These are phyloP conservation scores for Coemansia sp. DNA, from an alignment of 192 early-diverging fungal species.

Conservation along the genomic window DNA sequence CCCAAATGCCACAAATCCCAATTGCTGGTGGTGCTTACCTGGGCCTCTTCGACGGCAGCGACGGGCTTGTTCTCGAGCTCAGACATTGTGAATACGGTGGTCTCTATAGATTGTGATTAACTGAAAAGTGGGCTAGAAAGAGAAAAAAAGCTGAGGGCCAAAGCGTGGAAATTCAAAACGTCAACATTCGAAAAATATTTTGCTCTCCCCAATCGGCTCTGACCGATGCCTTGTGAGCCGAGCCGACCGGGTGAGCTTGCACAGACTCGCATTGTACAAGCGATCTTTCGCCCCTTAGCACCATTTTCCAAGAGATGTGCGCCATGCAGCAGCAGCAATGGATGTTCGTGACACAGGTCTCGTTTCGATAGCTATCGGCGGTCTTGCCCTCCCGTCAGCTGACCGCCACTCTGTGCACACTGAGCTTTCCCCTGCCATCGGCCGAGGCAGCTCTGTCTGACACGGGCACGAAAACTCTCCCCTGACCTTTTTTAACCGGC, in stretches of 20 bases:
- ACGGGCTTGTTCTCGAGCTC: conserved; percentile 47
- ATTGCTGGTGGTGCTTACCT: conserved; percentile 32
- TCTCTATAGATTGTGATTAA: neutral
- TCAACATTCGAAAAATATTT: neutral
- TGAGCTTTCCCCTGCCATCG: neutral
- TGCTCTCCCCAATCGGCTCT: neutral
- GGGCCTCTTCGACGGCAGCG: conserved; percentile 26
- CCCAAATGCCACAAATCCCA: neutral
- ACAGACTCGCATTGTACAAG: neutral
- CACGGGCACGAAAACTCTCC: neutral
- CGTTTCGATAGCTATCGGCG: neutral
- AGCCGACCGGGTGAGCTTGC: neutral
- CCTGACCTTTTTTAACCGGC: neutral
- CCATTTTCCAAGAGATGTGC: neutral
- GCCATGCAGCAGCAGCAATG: neutral
- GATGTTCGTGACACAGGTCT: neutral
- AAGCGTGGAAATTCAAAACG: neutral
- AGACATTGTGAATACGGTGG: conserved; percentile 27
- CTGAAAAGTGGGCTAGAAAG: neutral
- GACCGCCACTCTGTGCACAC: neutral
- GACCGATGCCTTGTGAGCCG: neutral
- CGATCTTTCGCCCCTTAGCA: neutral
- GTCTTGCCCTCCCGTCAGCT: neutral
- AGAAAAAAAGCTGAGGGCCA: neutral
- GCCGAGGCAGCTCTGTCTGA: neutral